Evolutionary conservation across 2,329 filamentous ascomycete genomes (phyloP).

Genomic region (Ophiostoma ulmi): DNA sequence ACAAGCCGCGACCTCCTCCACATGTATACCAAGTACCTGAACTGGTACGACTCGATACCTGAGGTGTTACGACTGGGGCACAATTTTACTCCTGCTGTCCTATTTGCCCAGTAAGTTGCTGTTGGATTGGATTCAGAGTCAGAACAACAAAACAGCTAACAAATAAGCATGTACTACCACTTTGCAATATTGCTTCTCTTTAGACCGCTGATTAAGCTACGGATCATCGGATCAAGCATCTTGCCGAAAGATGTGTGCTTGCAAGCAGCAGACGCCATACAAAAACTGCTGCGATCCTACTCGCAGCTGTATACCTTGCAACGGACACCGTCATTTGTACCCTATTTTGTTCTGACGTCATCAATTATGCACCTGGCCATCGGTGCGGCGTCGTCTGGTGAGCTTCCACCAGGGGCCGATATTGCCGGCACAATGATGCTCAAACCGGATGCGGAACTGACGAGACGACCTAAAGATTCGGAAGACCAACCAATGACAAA

Average conservation of each 20-base stretch:
- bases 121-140: too few relatives aligned
- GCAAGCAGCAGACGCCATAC: slow-evolving; percentile 56
- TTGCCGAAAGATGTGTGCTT: slow-evolving; percentile 61
- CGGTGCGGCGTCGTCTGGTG: slow-evolving; percentile 36
- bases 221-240: slow-evolving; percentile 58
- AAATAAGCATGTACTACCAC: slow-evolving; percentile 61
- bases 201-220: slow-evolving; percentile 62
- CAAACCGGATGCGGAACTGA: neutral
- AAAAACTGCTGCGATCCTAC: slow-evolving; percentile 52
- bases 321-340: slow-evolving; percentile 57
- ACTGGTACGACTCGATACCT: slow-evolving; percentile 66
- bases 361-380: slow-evolving; percentile 57
- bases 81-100: slow-evolving; percentile 66
- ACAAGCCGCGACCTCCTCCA: slow-evolving; percentile 59
- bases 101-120: slow-evolving; percentile 64
- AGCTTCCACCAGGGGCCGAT: slow-evolving; percentile 17
- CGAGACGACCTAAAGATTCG: slow-evolving; percentile 4
- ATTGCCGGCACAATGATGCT: neutral
- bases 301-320: slow-evolving; percentile 54
- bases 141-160: neutral
- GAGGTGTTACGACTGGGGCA: slow-evolving; percentile 58
- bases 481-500: slow-evolving; percentile 13
- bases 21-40: slow-evolving; percentile 63
- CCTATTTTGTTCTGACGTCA: slow-evolving; percentile 57
- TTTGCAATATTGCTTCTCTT: slow-evolving; percentile 69